A percentile compares a stretch with the other conserved stretches of the same genome.
Evolutionary conservation across 1,284 basidiomycete species (phyloP).

Genomic region (Ustilago cynodontis): DNA sequence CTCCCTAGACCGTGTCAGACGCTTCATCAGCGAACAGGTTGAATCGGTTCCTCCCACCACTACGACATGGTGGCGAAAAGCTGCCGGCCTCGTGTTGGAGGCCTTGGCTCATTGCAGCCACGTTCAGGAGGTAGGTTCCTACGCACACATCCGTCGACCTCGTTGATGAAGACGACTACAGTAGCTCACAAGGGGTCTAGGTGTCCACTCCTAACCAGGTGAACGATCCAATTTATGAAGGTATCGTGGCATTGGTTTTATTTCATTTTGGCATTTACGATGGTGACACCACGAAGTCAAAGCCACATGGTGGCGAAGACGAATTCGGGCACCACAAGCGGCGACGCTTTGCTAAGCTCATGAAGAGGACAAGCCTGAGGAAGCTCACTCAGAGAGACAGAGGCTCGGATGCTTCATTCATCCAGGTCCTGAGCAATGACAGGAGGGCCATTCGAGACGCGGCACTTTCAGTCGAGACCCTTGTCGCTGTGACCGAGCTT

Average conservation of each 20-base stretch:
- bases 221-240: constrained; percentile 14
- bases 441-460: neutral
- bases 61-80: constrained; percentile 5
- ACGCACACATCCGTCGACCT: neutral
- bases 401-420: neutral
- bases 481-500: constrained; percentile 20
- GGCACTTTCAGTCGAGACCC: constrained; percentile 14
- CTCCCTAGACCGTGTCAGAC: constrained; percentile 10
- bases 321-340: neutral
- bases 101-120: constrained; percentile 6
- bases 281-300: neutral
- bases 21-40: constrained; percentile 7
- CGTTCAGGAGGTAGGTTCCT: neutral
- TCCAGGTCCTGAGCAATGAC: neutral
- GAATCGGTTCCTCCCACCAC: constrained; percentile 2
- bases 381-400: neutral
- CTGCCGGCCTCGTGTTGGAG: neutral
- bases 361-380: neutral
- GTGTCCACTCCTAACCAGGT: neutral
- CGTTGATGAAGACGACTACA: neutral
- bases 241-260: constrained; percentile 14
- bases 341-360: neutral
- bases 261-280: constrained; percentile 25
- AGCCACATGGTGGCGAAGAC: neutral
- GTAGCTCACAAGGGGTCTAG: neutral